Base-by-base conservation (phyloP, 2,329 filamentous ascomycete genomes). In the Fusarium proliferatum region DNA sequence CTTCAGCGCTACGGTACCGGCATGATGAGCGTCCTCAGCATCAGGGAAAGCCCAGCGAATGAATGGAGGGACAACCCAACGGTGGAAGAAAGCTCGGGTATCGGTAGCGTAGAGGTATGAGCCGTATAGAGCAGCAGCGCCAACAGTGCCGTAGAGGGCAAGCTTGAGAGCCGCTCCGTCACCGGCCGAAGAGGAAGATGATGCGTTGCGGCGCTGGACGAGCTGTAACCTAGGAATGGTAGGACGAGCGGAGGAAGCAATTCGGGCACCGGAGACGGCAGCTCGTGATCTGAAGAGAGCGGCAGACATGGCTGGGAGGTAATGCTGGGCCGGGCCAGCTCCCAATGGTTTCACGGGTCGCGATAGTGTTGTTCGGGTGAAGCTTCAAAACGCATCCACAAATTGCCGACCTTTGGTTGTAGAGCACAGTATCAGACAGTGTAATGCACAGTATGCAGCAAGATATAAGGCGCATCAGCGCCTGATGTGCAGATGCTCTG, bases 21-120 rank as follows among this genome's bases (percentile, higher is more conserved):
- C 86, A 79, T 97, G 92, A 81, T 99, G 96, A n/a, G 96, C 96
- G 43, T 97, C 94, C 82, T 99, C 96, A 65, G 93, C 93, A 77
- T 96, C 93, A 9, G 92, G 87, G 81, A 90, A 92, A 65, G 93
- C 65, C 59, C 87, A 83, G 56, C 94, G 91, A 9, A 96, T 80
- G 23, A 91, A 79, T 0, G 88, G 93, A 5, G 93, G 91, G 19
- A 92, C 85, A 36, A 92, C 82, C 82, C 89, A 94, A 77, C 88
- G 88, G 81, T 95, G 92, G 66, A 91, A 79, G 65, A 90, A 92
- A 46, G 92, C 90, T 69, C 93, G 87, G 11, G 92, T 94, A 80
- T 95, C 93, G 61, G 92, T 94, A n/a, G 86, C 83, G 79, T 94
- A 94, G 71, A 93, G 82, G 80, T 92, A 94, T 48, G 86, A 83